Percentiles rank a stretch among this genome's conserved stretches.
Conservation (phyloP, 2,329 filamentous ascomycete genomes). For the Cercospora janseana region DNA sequence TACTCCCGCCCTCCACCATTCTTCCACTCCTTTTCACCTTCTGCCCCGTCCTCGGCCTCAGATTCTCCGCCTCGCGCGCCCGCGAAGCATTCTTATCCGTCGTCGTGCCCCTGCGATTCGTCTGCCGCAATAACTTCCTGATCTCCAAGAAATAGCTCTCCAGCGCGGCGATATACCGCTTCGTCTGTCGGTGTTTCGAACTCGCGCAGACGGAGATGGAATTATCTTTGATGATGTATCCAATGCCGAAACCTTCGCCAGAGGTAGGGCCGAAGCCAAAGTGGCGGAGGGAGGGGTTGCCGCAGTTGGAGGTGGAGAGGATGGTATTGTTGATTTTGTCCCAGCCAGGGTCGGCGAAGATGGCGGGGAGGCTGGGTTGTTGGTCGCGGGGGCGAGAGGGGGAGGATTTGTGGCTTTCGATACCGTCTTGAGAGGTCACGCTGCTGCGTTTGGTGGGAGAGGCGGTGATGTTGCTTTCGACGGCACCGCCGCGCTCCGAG, state of each 20-base stretch:
- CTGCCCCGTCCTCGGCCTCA: conserved; percentile 39
- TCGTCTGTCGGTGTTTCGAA: conserved; percentile 91
- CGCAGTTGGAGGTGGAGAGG: conserved; percentile 96
- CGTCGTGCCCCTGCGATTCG: conserved; percentile 56
- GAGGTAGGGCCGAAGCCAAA: conserved; percentile 96
- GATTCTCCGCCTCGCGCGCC: conserved; percentile 61
- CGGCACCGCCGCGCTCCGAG: conserved; percentile 40
- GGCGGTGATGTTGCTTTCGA: conserved; percentile 50
- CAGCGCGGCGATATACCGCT: conserved; percentile 81
- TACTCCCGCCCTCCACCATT: conserved; percentile 54
- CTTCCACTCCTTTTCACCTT: conserved; percentile 70
- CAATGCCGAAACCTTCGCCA: conserved; percentile 92
- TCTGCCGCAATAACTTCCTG: conserved; percentile 74
- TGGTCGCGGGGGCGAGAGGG: conserved; percentile 49
- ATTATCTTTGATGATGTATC: conserved; percentile 98
- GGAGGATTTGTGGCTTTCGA: conserved; percentile 48
- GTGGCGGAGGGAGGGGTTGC: conserved; percentile 88
- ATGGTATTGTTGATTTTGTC: conserved; percentile 94
- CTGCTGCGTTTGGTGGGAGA: conserved; percentile 56
- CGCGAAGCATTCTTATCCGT: conserved; percentile 55
- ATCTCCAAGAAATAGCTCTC: conserved; percentile 92
- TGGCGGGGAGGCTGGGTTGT: conserved; percentile 63
- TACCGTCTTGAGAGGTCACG: conserved; percentile 43
- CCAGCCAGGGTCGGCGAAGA: conserved; percentile 89
- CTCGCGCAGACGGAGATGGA: conserved; percentile 86